Base-by-base conservation (phyloP, 768 basidiomycete species). In the Psilocybe subaeruginosa region DNA sequence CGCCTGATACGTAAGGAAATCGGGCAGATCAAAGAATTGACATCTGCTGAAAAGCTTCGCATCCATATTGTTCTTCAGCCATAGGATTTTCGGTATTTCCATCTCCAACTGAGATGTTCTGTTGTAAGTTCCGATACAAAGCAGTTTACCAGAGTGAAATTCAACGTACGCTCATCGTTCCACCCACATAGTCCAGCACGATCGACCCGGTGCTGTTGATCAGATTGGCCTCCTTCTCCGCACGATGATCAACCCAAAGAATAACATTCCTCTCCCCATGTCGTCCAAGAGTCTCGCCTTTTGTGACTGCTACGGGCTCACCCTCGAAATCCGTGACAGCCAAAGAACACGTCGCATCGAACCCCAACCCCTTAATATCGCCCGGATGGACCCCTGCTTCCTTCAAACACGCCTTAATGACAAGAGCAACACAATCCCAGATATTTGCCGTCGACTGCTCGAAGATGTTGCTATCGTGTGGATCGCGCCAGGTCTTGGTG, bases 71-170 rank as follows among this genome's bases (percentile, higher is more conserved):
- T 86, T 89, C 74, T 96, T 98, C 46, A 99, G 83, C 97, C 97
- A 99, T 30, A 99, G 86, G 31, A 96, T 90, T 74, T 99, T 99
- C 0, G 97, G 97, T 47, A 98, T 87, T 76, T 98, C 97, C 97
- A 99, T 99, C 75, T 99, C 96, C 46, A 98, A 84, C 93, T 97
- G 64, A 11, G 52, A 30, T 54, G 50, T 37, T 27, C 23, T 23
- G 23, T 54, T 16, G 49, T 49, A 62, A 29, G 16, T 57, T 12
- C 16, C 60, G 23, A 54, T 31, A 45, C 8, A 47, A 8, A 51
- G n/a, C 17, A 46, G 9, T 30, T 8, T 53, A 55, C 39, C 14
- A 46, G 43, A 46, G 31, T 46, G 16, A 56, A 65, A 39, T 14
- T 17, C 16, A 59, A 76, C 80, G 68, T 77, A 92, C 95, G 71